These are phyloP conservation scores for Trichoderma arundinaceum DNA, from an alignment of 2,329 filamentous ascomycete species.

Conservation along the genomic window DNA sequence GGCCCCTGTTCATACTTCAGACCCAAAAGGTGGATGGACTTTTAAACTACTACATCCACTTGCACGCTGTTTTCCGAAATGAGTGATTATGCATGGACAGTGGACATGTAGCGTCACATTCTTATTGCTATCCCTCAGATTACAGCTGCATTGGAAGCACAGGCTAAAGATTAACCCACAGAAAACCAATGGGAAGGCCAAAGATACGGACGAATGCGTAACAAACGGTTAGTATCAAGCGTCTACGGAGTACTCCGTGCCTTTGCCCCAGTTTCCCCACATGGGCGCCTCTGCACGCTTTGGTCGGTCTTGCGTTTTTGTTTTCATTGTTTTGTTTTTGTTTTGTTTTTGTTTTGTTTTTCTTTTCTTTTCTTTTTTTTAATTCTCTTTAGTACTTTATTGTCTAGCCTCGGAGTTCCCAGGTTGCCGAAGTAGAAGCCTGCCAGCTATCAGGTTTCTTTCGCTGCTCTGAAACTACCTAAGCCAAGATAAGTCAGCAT, in stretches of 20 bases:
- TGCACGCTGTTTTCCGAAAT: constrained; percentile 15
- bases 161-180: constrained; percentile 20
- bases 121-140: constrained; percentile 1
- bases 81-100: constrained; percentile 19
- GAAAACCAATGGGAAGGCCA: constrained; percentile 4
- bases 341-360: not conserved
- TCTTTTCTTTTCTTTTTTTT: too few species aligned
- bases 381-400: not conserved
- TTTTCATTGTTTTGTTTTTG: not conserved
- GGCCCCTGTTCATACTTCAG: not conserved
- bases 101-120: constrained; percentile 18
- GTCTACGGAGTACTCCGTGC: constrained; percentile 15
- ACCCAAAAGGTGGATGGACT: constrained; percentile 2
- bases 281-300: not conserved
- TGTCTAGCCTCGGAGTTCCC: too few species aligned
- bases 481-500: not conserved
- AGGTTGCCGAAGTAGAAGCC: not conserved
- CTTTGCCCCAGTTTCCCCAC: constrained; percentile 11
- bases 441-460: not conserved
- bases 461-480: not conserved
- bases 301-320: not conserved
- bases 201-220: constrained; percentile 22
- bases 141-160: constrained; percentile 5
- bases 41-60: constrained; percentile 9
- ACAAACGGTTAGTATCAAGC: constrained; percentile 21